Evolutionary conservation across 2,329 filamentous ascomycete genomes (phyloP), one percentile per base, ranked within the genome.

Genomic region (Trichoderma oligosporum): DNA sequence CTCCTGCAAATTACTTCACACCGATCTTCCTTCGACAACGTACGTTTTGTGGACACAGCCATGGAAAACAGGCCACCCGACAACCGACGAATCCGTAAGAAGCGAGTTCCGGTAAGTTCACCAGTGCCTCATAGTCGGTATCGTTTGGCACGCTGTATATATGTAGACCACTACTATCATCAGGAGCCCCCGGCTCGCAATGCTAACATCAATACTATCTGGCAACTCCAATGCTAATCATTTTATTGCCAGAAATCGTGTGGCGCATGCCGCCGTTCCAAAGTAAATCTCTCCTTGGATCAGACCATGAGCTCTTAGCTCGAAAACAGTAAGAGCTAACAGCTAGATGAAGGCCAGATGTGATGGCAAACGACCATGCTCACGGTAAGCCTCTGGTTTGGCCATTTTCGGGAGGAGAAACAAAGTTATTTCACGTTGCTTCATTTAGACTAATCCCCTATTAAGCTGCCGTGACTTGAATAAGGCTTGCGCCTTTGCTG

Each of bases 251-350:
- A 68, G 66, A 67, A 64, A 51, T 65, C 66, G 11, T 68, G 66
- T 31, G 60, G 56, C 24, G 59, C 65, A 7, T 68, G 66, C 44
- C 64, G 66, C 3, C 60, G 58, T n/a, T 65, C 65, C 42, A 68
- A 68, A 59, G 66, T 65, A 52, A 20, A 52, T n/a, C 9, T 11
- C 29, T 5, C 18, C n/a, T 41, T 41, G 6, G 27, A n/a, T n/a
- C n/a, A n/a, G n/a, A n/a, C 11, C 27, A 8, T 8, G 3, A 35
- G 20, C 16, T 14, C 33, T 16, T 16, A 39, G 33, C 18, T 24
- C 11, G 24, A 25, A 14, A 20, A 33, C 35, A 18, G 11, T 8
- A 25, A 4, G n/a, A 24, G 6, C 18, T 16, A 7, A 29, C 20
- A 25, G 20, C 14, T 20, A 44, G 24, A 3, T 1, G 12, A 22